Percentiles rank a stretch among this genome's conserved stretches.
phyloP scores from a whole-genome alignment of 2,329 filamentous ascomycete species.

The Ophiostoma montium region DNA sequence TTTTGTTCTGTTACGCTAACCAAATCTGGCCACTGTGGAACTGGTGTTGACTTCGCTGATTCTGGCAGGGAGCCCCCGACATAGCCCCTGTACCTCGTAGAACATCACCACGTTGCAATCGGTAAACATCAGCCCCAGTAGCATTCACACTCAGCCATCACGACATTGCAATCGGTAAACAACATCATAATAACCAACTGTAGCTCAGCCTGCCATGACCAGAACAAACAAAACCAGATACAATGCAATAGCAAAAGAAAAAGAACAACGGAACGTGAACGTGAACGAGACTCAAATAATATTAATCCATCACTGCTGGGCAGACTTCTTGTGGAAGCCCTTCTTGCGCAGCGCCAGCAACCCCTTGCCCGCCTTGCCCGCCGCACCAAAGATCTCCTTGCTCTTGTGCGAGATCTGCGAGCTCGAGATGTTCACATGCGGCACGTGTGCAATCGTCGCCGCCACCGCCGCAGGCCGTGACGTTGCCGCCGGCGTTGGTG shows the following conservation, averaged over 20 bases:
- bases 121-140: background rate
- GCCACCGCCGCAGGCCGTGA: slow-evolving; percentile 13
- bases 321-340: slow-evolving; percentile 40
- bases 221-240: background rate
- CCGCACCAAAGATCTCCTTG: slow-evolving; percentile 67
- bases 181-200: background rate
- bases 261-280: background rate
- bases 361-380: slow-evolving; percentile 81
- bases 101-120: too few species aligned
- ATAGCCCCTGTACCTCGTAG: too few species aligned
- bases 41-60: too few species aligned
- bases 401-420: slow-evolving; percentile 65
- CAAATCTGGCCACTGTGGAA: too few species aligned
- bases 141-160: too few species aligned
- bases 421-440: slow-evolving; percentile 32
- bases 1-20: too few species aligned
- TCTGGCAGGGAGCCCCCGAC: too few species aligned
- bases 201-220: background rate
- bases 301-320: too few species aligned
- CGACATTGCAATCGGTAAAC: too few species aligned
- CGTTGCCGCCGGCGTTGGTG: slow-evolving; percentile 7
- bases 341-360: slow-evolving; percentile 81
- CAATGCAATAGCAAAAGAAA: background rate
- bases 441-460: slow-evolving; percentile 17
- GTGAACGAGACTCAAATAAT: background rate